Conservation (phyloP, 1,284 basidiomycete genomes). For the Rhodotorula sp. region DNA sequence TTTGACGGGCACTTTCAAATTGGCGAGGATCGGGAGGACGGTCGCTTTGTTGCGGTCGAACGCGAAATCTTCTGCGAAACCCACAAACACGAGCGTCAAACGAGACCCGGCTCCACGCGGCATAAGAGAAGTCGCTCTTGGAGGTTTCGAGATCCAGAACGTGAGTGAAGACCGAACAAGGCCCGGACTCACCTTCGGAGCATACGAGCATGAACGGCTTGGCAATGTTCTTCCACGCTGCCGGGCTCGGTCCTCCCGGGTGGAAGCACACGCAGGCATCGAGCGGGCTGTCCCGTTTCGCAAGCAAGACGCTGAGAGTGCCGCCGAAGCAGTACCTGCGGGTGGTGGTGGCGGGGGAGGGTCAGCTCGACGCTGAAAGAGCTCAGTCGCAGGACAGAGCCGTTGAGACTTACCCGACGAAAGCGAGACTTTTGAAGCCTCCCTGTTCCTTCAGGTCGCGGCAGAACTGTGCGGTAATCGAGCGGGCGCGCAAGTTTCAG, state of each 20-base stretch:
- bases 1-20: background rate
- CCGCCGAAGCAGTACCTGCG: conserved; percentile 10
- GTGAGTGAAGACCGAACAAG: too few relatives aligned
- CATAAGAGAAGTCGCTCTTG: too few relatives aligned
- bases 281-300: background rate
- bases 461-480: conserved; percentile 7
- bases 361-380: background rate
- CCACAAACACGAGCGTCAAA: too few relatives aligned
- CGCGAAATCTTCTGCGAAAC: conserved; percentile 13
- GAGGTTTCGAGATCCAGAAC: too few relatives aligned
- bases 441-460: conserved; percentile 3
- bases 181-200: conserved; percentile 2
- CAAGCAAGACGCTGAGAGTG: conserved; percentile 7
- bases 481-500: background rate
- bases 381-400: too few relatives aligned
- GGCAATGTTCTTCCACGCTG: background rate
- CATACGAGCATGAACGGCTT: conserved; percentile 9
- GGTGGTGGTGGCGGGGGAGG: background rate
- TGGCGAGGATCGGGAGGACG: background rate
- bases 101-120: too few relatives aligned
- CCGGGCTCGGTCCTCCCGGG: background rate
- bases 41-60: conserved; percentile 7
- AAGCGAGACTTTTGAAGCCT: conserved; percentile 7
- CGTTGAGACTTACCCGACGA: conserved; percentile 9
- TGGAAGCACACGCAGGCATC: conserved; percentile 11